Percentiles rank a stretch among this genome's conserved stretches.
These are phyloP conservation scores for Uronychia binucleata DNA, from an alignment of 73 alveolate species.

Conservation along the genomic window DNA sequence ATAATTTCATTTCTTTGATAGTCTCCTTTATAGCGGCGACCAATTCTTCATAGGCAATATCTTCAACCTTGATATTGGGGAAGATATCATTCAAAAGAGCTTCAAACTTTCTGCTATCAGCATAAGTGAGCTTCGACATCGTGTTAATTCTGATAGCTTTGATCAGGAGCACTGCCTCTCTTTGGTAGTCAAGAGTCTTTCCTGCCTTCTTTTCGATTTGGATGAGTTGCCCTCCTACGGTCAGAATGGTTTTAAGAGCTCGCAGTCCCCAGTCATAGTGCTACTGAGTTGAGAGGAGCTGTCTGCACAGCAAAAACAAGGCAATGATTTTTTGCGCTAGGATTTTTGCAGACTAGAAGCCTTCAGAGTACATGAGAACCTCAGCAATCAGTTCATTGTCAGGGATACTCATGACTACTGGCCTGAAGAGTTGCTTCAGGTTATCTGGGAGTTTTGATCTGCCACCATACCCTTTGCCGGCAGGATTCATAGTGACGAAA, in stretches of 20 bases:
- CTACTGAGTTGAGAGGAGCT: conserved; percentile 96
- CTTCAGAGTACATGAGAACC: conserved; percentile 99
- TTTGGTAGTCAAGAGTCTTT: conserved; percentile 68
- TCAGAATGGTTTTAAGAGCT: conserved; percentile 98
- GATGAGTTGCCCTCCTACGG: conserved; percentile 98
- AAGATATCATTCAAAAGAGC: conserved; percentile 92
- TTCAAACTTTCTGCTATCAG: conserved; percentile 96
- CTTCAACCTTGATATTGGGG: conserved; percentile 95
- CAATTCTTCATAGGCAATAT: conserved; percentile 97
- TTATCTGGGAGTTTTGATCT: conserved; percentile 99
- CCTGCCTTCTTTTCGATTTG: conserved; percentile 94
- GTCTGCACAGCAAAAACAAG: conserved; percentile 95
- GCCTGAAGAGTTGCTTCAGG: conserved; percentile 98
- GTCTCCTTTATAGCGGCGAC: conserved; percentile 95
- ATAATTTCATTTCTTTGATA: conserved; percentile 87
- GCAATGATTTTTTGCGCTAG: conserved; percentile 95
- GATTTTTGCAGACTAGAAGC: conserved; percentile 95
- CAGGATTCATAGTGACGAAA: conserved; percentile 99
- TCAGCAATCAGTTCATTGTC: conserved; percentile 99
- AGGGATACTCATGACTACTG: conserved; percentile 99
- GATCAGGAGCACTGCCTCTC: conserved; percentile 88
- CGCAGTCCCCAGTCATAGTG: conserved; percentile 99
- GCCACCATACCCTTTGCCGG: conserved; percentile 99
- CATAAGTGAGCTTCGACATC: conserved; percentile 98
- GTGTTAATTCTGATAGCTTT: conserved; percentile 98